Base-by-base conservation (phyloP, 202 grass and related monocot species). In the Schoenoplectus tabernaemontani region DNA sequence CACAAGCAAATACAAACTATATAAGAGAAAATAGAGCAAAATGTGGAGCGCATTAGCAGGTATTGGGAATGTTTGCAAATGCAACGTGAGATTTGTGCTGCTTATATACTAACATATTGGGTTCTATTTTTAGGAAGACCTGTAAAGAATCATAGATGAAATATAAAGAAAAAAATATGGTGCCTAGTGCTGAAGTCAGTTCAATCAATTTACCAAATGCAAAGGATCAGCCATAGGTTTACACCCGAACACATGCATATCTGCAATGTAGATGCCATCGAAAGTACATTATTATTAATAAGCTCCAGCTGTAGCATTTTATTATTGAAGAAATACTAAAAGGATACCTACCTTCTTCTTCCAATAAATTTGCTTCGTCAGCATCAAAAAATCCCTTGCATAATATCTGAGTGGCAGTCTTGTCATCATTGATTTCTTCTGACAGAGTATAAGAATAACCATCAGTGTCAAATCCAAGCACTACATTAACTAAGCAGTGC, bases 191-290 rank as follows among this genome's bases (percentile, higher is more conserved):
- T n/a, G n/a, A n/a, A n/a, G n/a, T n/a, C n/a, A n/a, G n/a, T n/a
- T n/a, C n/a, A n/a, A n/a, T n/a, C n/a, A n/a, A n/a, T 44, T 86
- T 97, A 97, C 93, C 90, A 97, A 84, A 71, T 93, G 91, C 79
- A 97, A 80, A 76, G 93, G 89, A 86, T 97, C 93, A 32, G 85
- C 84, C 85, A 97, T 86, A 58, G 93, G 93, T 90, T 90, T 97
- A 87, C 83, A 91, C 81, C 87, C 93, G 88, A 93, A 97, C 67
- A 98, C 87, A 92, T 95, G 91, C 96, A 98, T 98, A 89, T 98
- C 96, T 98, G 91, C 86, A 89, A 46, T 84, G 77, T 36, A 59
- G 81, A 82, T 84, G 60, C 59, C 46, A 77, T 70, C 59, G 72
- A 78, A 34, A 69, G n/a, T 68, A 80, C 10, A 7, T 68, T 76